Evolutionary conservation across 2,329 filamentous ascomycete species (phyloP), one percentile per base, ranked within the genome.

Genomic region (Microascus cirrosus): DNA sequence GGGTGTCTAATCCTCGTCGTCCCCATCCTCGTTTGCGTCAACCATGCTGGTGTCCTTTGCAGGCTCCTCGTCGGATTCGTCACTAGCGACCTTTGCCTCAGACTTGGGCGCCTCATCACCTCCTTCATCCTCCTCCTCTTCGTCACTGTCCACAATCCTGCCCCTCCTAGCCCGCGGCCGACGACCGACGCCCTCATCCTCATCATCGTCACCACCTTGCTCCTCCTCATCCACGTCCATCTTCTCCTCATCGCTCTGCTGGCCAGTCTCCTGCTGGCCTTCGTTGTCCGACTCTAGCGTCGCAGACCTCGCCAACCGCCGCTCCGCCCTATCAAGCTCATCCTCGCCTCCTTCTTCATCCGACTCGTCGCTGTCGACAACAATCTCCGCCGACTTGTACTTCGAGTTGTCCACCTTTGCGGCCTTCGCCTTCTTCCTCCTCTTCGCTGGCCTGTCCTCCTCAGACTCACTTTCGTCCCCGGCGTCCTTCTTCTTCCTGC

Each of bases 321-420:
- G 60, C 61, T 69, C 67, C 1, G 67, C 67, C 52, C 62, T 54
- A 53, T 69, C 68, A 8, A 69, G 64, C 53, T 53, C 51, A n/a
- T 59, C 60, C 32, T 57, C 60, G 55, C 39, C 39, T 45, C 39
- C 39, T 18, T 62, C 64, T 12, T 70, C 75, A 2, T 77, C 78
- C 13, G 81, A 81, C 18, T 81, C 82, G 62, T 89, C 86, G 60
- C 86, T 90, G 61, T 93, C 88, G 52, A 90, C 86, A 32, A 96
- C 84, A 61, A 91, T 83, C 71, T 95, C 91, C 1, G 82, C 85
- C 55, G 87, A 92, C 79, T 96, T 96, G 78, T 83, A 95, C 72
- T 95, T 95, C 69, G 57, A 25, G 32, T 66, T 65, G 57, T 72
- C 71, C 60, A 72, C 74, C 62, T 82, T 78, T 60, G 73, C 28